phyloP scores from a whole-genome alignment of 495 filamentous ascomycete species.

The Neurospora hispaniola region DNA sequence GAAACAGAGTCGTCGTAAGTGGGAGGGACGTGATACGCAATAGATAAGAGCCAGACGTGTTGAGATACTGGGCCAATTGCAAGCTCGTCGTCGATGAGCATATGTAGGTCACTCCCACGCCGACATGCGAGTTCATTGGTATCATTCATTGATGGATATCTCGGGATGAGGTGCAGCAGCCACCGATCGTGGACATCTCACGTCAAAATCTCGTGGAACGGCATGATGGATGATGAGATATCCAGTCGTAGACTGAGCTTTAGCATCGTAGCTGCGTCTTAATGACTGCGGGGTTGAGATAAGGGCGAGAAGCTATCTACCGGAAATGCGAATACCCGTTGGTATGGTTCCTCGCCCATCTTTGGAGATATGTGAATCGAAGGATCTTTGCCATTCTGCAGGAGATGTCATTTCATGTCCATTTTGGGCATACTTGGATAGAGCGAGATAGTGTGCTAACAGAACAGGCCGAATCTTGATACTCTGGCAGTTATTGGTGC shows the following conservation, averaged over 20 bases:
- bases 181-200: constrained; percentile 3
- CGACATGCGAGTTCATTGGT: constrained; percentile 6
- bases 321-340: not conserved
- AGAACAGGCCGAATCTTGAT: not conserved
- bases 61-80: constrained; percentile 3
- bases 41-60: constrained; percentile 13
- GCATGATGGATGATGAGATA: not conserved
- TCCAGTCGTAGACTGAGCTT: not conserved
- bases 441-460: not conserved
- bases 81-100: not conserved
- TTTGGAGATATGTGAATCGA: not conserved
- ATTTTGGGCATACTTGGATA: not conserved
- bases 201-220: not conserved
- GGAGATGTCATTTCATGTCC: not conserved
- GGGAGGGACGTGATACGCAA: constrained; percentile 1
- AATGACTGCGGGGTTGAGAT: not conserved
- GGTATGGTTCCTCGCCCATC: not conserved
- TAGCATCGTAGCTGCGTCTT: not conserved
- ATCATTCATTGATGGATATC: constrained; percentile 12
- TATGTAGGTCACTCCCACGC: constrained; percentile 8
- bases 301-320: not conserved
- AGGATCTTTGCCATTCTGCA: not conserved
- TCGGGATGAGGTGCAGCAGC: constrained; percentile 7
- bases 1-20: constrained; percentile 1
- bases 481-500: not conserved